Evolutionary conservation across 371 early-diverging fungal genomes (phyloP).

Genomic region (Mortierella sp.): DNA sequence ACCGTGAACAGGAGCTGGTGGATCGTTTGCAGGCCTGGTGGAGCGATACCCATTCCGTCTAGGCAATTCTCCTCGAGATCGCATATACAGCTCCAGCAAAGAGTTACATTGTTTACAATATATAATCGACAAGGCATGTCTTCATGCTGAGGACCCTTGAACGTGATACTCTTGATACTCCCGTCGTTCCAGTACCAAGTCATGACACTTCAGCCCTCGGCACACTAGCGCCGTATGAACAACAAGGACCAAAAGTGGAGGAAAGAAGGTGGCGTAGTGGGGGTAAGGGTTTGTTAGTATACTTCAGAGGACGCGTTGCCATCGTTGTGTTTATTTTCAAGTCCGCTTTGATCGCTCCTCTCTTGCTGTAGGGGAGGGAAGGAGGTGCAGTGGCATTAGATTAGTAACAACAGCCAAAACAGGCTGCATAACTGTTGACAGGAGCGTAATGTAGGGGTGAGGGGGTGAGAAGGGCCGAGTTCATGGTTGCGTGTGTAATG

Average conservation of each 20-base stretch:
- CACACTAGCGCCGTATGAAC: conserved; percentile 8
- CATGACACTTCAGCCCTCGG: background rate
- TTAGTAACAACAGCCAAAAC: background rate
- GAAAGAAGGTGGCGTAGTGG: background rate
- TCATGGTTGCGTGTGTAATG: too few relatives aligned
- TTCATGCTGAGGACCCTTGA: too few relatives aligned
- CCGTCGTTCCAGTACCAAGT: background rate
- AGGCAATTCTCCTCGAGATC: background rate
- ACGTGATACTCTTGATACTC: too few relatives aligned
- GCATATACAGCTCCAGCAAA: background rate
- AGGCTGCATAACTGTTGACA: too few relatives aligned
- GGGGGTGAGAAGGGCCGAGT: too few relatives aligned
- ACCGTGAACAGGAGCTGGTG: conserved; percentile 43
- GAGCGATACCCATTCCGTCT: conserved; percentile 20
- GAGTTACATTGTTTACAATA: background rate
- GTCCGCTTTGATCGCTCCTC: conserved; percentile 13
- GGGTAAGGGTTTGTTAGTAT: background rate
- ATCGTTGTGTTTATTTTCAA: background rate
- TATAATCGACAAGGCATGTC: background rate
- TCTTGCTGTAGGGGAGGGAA: too few relatives aligned
- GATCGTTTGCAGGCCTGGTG: conserved; percentile 44
- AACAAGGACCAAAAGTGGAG: conserved; percentile 10
- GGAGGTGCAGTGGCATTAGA: background rate
- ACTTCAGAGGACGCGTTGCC: background rate
- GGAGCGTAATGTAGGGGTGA: too few relatives aligned